Evolutionary conservation across 129 eudicot species (phyloP), one percentile per base, ranked within the genome.

Genomic region (Flaveria sonorensis): DNA sequence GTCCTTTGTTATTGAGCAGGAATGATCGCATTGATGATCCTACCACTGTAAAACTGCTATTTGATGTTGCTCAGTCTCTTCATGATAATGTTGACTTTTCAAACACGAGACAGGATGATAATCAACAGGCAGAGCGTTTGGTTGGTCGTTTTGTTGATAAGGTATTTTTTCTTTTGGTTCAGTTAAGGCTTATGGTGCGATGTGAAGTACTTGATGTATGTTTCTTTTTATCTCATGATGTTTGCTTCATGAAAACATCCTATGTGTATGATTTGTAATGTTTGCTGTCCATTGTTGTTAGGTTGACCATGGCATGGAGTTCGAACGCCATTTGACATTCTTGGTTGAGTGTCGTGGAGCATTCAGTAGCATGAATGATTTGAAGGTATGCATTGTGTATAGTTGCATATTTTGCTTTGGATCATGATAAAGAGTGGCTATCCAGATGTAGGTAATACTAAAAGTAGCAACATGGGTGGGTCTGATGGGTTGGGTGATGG

Each of bases 271-370:
- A 52, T 13, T 42, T 55, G 10, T 70, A 70, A 23, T 42, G 16
- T 23, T 70, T 71, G 23, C 64, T 59, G 52, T 69, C 71, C 40
- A 63, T 81, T 70, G 63, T 70, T 80, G 63, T 56, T 78, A 92
- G 97, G 97, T 92, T 80, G 96, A 92, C 77, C 84, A 84, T 84
- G 96, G 89, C 68, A 70, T 61, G 13, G 88, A 89, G 47, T 57
- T 83, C 73, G 96, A 89, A 57, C 83, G 82, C 51, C 89, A 87
- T 74, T 85, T 92, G 69, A 74, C 91, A 69, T 92, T 92, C 78
- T 70, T 92, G 63, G 76, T 84, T 77, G 89, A 86, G 48, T 92
- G 97, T 74, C 96, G 96, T 77, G 96, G 92, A 78, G 91, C 96
- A 75, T 87, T 92, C 76, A 85, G 85, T 47, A 72, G 81, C 84